phyloP scores from a whole-genome alignment of 177 flowering plant genomes.

The Telopea speciosissima region DNA sequence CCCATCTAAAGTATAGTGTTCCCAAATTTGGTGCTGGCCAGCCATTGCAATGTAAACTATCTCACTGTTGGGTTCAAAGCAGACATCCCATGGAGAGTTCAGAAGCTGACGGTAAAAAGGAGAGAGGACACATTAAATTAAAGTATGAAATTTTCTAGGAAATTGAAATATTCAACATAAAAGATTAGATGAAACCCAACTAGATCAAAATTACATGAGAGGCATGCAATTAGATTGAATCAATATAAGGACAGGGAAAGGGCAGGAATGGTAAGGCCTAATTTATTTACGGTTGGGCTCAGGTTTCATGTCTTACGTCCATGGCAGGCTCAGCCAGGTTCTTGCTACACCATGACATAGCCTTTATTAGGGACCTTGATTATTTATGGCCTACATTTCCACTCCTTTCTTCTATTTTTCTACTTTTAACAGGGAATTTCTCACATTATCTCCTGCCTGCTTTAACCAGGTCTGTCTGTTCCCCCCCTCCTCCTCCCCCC shows the following conservation, averaged over 20 bases:
- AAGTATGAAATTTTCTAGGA: not conserved
- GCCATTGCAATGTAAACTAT: conserved; percentile 94
- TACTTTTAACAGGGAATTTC: too few species aligned
- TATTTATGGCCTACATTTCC: too few species aligned
- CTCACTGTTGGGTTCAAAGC: conserved; percentile 64
- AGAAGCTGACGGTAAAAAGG: conserved; percentile 51
- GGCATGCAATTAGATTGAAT: not conserved
- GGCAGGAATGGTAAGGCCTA: too few species aligned
- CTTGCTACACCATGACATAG: too few species aligned
- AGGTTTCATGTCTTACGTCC: too few species aligned
- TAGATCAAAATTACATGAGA: not conserved
- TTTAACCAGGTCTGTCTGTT: too few species aligned
- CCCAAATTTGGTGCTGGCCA: conserved; percentile 98
- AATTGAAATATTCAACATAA: not conserved
- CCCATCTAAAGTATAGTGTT: conserved; percentile 61
- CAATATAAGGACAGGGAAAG: not conserved
- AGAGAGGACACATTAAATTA: not conserved
- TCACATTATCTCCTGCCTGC: too few species aligned
- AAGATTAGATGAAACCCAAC: not conserved
- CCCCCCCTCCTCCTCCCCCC: too few species aligned
- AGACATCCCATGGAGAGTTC: conserved; percentile 98
- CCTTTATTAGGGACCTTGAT: too few species aligned
- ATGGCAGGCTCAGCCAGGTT: too few species aligned
- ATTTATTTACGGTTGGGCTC: not conserved
- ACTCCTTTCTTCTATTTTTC: too few species aligned